These are phyloP conservation scores for Leccinum uliginosum DNA, from an alignment of 768 basidiomycete genomes.

Conservation along the genomic window DNA sequence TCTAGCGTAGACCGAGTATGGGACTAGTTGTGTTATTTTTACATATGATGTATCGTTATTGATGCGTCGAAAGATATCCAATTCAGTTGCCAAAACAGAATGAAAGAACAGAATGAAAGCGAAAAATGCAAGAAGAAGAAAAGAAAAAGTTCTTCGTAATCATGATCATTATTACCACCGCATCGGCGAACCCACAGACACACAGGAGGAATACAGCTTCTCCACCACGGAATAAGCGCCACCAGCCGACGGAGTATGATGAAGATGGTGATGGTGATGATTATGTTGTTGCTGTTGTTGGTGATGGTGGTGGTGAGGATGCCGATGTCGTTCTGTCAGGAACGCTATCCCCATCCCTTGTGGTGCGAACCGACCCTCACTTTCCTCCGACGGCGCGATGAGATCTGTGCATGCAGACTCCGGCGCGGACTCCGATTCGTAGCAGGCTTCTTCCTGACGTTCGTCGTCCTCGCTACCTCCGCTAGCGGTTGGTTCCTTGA, in stretches of 20 bases:
- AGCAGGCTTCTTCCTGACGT: slow-evolving; percentile 3
- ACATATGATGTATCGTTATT: slow-evolving; percentile 22
- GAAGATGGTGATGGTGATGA: neutral
- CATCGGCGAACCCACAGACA: slow-evolving; percentile 14
- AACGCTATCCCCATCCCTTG: slow-evolving; percentile 13
- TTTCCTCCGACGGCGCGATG: slow-evolving; percentile 2
- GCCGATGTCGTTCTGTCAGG: slow-evolving; percentile 4
- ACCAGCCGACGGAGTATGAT: neutral
- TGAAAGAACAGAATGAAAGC: neutral
- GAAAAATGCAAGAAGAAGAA: neutral
- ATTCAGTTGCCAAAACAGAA: neutral
- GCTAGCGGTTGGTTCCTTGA: slow-evolving; percentile 12
- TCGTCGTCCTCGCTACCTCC: neutral
- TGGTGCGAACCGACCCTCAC: slow-evolving; percentile 15
- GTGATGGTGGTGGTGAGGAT: neutral
- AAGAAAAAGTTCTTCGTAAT: neutral
- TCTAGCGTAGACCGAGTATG: slow-evolving; percentile 16
- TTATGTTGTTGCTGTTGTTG: neutral
- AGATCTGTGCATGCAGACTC: slow-evolving; percentile 20
- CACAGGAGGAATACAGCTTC: slow-evolving; percentile 21
- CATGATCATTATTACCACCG: slow-evolving; percentile 20
- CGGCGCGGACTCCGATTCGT: slow-evolving; percentile 12
- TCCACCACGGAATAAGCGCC: slow-evolving; percentile 16
- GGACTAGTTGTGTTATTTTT: slow-evolving; percentile 17
- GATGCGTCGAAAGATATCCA: slow-evolving; percentile 16